These are phyloP conservation scores for Penicillium psychrofluorescens DNA, from an alignment of 495 filamentous ascomycete genomes.

Conservation along the genomic window DNA sequence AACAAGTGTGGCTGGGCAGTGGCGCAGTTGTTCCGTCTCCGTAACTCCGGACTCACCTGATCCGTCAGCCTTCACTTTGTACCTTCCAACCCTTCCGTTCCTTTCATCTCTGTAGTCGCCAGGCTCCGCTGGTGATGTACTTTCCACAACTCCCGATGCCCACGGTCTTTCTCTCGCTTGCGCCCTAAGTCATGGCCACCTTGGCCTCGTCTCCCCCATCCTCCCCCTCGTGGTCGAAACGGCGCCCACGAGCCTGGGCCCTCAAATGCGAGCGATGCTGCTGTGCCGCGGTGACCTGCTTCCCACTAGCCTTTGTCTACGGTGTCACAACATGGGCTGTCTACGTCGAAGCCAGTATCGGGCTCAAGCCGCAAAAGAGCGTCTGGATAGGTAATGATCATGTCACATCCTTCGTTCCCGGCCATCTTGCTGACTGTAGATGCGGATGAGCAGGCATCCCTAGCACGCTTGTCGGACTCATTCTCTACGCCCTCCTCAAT, in stretches of 20 bases:
- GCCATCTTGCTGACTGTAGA: conserved; percentile 1
- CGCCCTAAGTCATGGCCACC: conserved; percentile 30
- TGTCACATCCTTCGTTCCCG: background rate
- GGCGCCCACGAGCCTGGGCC: conserved; percentile 53
- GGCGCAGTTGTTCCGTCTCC: too few relatives aligned
- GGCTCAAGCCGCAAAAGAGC: conserved; percentile 48
- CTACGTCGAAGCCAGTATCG: conserved; percentile 76
- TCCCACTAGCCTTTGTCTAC: conserved; percentile 86
- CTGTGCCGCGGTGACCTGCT: conserved; percentile 72
- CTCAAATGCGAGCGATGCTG: conserved; percentile 77
- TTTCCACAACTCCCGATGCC: conserved; percentile 5
- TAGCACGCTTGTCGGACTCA: conserved; percentile 52
- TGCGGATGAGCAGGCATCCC: conserved; percentile 22
- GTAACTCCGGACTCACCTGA: too few relatives aligned
- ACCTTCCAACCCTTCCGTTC: too few relatives aligned
- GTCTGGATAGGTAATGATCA: conserved; percentile 56
- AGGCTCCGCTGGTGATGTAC: background rate
- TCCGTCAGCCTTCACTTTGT: too few relatives aligned
- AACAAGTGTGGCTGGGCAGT: too few relatives aligned
- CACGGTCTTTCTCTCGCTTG: conserved; percentile 4
- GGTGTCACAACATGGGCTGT: conserved; percentile 82
- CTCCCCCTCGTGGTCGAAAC: conserved; percentile 43
- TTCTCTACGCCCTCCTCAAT: conserved; percentile 74
- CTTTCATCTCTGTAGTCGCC: too few relatives aligned
- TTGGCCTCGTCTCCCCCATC: conserved; percentile 35